Evolutionary conservation across 306 rosid genomes (phyloP).

Genomic region (Fragaria vesca): DNA sequence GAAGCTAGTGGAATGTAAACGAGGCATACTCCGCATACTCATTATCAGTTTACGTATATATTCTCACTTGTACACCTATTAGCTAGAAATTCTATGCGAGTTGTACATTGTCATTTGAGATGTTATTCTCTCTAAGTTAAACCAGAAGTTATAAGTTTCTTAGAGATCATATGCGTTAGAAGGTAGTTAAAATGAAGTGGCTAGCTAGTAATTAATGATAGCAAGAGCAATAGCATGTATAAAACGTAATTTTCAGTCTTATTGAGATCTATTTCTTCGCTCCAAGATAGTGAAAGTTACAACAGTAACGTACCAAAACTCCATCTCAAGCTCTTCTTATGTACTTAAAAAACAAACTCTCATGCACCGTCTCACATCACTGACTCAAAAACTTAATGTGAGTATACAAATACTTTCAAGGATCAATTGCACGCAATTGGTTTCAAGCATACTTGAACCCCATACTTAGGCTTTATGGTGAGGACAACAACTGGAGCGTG

Average conservation of each 20-base stretch:
- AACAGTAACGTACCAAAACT: conserved; percentile 9
- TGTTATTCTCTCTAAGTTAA: too few relatives aligned
- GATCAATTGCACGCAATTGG: conserved; percentile 34
- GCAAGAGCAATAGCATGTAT: conserved; percentile 1
- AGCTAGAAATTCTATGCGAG: too few relatives aligned
- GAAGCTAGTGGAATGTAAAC: too few relatives aligned
- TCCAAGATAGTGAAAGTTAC: conserved; percentile 28
- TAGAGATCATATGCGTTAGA: neutral
- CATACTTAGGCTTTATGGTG: conserved; percentile 87
- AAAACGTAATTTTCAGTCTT: conserved; percentile 26
- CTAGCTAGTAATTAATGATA: neutral
- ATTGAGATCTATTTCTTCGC: conserved; percentile 17
- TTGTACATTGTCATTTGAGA: too few relatives aligned
- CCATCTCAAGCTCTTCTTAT: conserved; percentile 4
- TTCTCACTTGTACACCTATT: too few relatives aligned
- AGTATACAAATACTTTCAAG: neutral
- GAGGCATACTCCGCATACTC: too few relatives aligned
- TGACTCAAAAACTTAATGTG: neutral
- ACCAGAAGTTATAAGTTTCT: too few relatives aligned
- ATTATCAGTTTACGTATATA: too few relatives aligned
- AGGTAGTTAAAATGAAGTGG: neutral
- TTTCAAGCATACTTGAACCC: conserved; percentile 83
- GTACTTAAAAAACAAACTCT: neutral
- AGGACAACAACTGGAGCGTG: conserved; percentile 92
- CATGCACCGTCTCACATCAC: conserved; percentile 3